Conservation (phyloP, 345 rosid species). For the Syzygium aromaticum region DNA sequence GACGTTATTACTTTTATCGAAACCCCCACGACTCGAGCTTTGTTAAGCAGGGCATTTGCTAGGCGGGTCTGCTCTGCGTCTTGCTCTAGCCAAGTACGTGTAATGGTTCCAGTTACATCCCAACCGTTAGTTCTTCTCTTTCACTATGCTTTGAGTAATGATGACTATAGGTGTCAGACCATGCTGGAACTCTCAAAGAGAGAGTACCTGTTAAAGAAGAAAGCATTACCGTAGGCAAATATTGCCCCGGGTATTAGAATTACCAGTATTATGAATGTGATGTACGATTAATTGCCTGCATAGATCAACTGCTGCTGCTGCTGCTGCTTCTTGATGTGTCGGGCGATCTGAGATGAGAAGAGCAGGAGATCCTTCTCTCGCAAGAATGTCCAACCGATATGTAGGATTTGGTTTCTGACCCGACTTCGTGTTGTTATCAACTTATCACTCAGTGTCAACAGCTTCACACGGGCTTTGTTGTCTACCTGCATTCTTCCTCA, state of each 20-base stretch:
- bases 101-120: background rate
- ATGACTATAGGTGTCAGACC: background rate
- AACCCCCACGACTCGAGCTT: background rate
- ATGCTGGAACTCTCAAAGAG: background rate
- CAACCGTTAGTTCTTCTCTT: background rate
- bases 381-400: background rate
- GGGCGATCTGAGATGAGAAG: background rate
- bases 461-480: background rate
- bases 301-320: background rate
- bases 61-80: background rate
- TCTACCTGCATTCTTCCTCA: background rate
- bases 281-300: background rate
- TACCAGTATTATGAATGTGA: background rate
- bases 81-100: background rate
- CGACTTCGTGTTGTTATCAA: background rate
- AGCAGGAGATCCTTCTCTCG: background rate
- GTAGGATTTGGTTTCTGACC: background rate
- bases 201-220: background rate
- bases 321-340: background rate
- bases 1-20: background rate
- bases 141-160: background rate
- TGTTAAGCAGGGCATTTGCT: background rate
- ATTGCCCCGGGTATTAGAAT: background rate
- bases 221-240: background rate
- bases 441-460: background rate